A percentile compares a stretch with the other conserved stretches of the same genome.
phyloP scores from a whole-genome alignment of 2,329 filamentous ascomycete species.

The Penicillium sp. region DNA sequence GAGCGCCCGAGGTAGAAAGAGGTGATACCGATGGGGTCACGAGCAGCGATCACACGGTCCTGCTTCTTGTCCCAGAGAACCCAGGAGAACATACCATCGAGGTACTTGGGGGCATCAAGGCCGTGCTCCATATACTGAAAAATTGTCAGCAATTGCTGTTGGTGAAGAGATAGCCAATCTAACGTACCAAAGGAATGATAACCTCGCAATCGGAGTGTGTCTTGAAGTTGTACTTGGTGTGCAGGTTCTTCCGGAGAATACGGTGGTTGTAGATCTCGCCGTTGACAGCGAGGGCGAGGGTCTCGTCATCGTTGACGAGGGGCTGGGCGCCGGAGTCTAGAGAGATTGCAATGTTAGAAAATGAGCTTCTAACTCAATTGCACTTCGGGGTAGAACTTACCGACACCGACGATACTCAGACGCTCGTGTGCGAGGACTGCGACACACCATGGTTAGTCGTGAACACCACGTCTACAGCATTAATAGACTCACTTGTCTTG shows the following conservation, averaged over 20 bases:
- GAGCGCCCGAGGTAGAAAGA: conserved; percentile 96
- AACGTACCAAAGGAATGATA: conserved; percentile 86
- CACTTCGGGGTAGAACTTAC: conserved; percentile 51
- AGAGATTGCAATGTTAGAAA: conserved; percentile 14
- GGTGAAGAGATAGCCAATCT: not conserved
- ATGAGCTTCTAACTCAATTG: conserved; percentile 3
- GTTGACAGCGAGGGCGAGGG: conserved; percentile 91
- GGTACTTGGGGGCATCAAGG: conserved; percentile 84
- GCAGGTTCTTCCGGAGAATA: conserved; percentile 82
- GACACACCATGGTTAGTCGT: conserved; percentile 25
- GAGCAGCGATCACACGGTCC: conserved; percentile 87
- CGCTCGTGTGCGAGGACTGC: conserved; percentile 94
- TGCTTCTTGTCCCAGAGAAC: conserved; percentile 94
- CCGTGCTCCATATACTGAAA: conserved; percentile 84
- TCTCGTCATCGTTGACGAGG: conserved; percentile 84
- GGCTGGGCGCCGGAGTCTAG: conserved; percentile 93
- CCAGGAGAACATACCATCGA: conserved; percentile 99
- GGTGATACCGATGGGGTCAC: conserved; percentile 95
- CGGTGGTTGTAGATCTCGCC: conserved; percentile 99
- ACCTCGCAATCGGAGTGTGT: conserved; percentile 98
- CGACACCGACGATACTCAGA: conserved; percentile 94
- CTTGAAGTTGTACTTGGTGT: conserved; percentile 90
- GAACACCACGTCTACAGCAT: not conserved
- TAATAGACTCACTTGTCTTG: conserved; percentile 71
- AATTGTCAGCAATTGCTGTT: conserved; percentile 16